Evolutionary conservation across 1,284 basidiomycete genomes (phyloP).

Genomic region (Sutorius eximius): DNA sequence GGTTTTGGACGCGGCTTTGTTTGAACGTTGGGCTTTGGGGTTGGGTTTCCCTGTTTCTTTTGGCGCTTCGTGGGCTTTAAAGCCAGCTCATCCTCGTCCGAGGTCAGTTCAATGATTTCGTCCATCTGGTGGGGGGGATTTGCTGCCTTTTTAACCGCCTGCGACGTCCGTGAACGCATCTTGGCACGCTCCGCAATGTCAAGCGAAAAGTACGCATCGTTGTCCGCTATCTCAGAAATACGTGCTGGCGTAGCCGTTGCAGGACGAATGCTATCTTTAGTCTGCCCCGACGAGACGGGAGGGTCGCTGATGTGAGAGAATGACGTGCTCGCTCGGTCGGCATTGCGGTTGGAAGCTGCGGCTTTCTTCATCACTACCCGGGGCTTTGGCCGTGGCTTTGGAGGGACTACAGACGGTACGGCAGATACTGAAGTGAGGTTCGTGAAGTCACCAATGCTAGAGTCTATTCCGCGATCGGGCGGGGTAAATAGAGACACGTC

Average conservation of each 20-base stretch:
- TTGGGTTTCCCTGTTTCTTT: conserved; percentile 22
- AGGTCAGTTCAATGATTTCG: conserved; percentile 36
- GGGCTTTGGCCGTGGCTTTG: conserved; percentile 28
- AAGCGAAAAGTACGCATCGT: conserved; percentile 28
- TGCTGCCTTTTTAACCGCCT: conserved; percentile 13
- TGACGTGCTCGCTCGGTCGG: conserved; percentile 8
- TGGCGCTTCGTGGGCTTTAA: conserved; percentile 31
- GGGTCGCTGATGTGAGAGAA: conserved; percentile 30
- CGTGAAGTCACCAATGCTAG: conserved; percentile 16
- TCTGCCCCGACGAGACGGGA: conserved; percentile 11
- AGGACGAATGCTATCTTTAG: conserved; percentile 25
- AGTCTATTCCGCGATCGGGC: not conserved
- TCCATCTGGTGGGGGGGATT: not conserved
- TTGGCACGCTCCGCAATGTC: conserved; percentile 50
- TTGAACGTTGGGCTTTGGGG: conserved; percentile 10
- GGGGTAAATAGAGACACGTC: conserved; percentile 32
- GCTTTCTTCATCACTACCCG: conserved; percentile 27
- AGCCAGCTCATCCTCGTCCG: conserved; percentile 33
- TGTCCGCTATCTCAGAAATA: conserved; percentile 11
- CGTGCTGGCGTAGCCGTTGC: conserved; percentile 6
- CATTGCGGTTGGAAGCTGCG: not conserved
- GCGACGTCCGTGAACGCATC: conserved; percentile 38
- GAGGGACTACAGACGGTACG: not conserved
- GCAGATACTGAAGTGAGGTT: conserved; percentile 6
- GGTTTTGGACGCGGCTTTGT: conserved; percentile 29